Conservation (phyloP, 164 flowering plant genomes). For the Warburgia ugandensis region DNA sequence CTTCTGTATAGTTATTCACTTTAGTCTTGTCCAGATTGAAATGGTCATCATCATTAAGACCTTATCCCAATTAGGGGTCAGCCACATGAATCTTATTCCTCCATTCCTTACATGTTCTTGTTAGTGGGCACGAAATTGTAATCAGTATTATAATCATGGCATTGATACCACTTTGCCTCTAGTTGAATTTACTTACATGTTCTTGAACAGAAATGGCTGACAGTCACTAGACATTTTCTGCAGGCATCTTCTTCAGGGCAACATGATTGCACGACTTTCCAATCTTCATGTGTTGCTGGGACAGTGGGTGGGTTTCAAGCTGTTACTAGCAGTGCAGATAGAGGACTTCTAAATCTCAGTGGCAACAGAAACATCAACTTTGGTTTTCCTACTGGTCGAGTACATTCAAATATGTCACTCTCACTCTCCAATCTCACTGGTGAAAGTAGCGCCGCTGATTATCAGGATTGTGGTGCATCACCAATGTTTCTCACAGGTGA, state of each 20-base stretch:
- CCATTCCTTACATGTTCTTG: no score
- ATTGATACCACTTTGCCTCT: no score
- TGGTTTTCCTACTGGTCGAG: constrained; percentile 35
- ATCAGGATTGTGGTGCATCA: constrained; percentile 68
- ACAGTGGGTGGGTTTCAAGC: constrained; percentile 23
- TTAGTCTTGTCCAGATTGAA: no score
- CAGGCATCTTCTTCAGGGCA: constrained; percentile 36
- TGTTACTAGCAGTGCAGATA: constrained; percentile 21
- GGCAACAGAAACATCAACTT: constrained; percentile 31
- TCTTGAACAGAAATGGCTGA: not conserved
- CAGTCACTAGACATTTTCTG: not conserved
- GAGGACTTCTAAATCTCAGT: constrained; percentile 26
- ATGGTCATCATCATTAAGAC: no score
- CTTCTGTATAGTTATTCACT: no score
- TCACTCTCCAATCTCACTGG: constrained; percentile 49
- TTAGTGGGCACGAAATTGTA: no score
- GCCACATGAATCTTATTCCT: no score
- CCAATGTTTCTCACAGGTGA: constrained; percentile 41
- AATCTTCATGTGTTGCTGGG: constrained; percentile 27
- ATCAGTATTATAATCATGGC: no score
- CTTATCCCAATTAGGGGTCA: no score
- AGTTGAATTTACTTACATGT: not conserved
- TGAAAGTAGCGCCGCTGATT: constrained; percentile 56
- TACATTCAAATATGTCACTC: constrained; percentile 43
- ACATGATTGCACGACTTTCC: constrained; percentile 32